Base-by-base conservation (phyloP, 441 rosid species). In the Euphorbia celastroides region DNA sequence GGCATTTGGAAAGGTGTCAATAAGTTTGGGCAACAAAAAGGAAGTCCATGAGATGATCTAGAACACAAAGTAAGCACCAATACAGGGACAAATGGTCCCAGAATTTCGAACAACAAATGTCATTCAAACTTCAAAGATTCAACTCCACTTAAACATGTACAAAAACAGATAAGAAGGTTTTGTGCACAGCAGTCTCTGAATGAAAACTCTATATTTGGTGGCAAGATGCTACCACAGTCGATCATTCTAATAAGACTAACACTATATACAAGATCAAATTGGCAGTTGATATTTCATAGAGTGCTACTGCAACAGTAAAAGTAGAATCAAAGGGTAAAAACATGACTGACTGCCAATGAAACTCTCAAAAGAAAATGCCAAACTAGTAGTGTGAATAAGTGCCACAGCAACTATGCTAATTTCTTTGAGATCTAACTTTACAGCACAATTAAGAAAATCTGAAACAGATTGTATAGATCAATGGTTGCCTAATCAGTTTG, bases 61-160 rank as follows among this genome's bases (percentile, higher is more conserved):
- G 56, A 44, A 62, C 31, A 69, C 46, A 57, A 46, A 23, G 38
- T 13, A 41, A 59, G 23, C 65, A 36, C 5, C 55, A 58, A 25
- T 51, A 48, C 36, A 25, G 8, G 31, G 63, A 31, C 60, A 17
- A 65, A 65, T 22, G 26, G 63, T 38, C 34, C 36, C 19, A 23
- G 38, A 41, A 17, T 31, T 31, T 23, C 25, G 12, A 50, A 50
- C 9, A 19, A 27, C 38, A 5, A 5, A 25, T 17, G 34, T 27
- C 22, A 42, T 70, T 57, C 17, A 28, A 41, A 11, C 32, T 32
- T 41, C 17, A 31, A 52, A 19, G 7, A 20, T 48, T 60, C 19
- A 48, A 65, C 58, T 26, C 60, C 31, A 71, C 19, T 41, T 32
- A 57, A 25, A 32, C n/a, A 56, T 31, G 16, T 22, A 28, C 25